Base-by-base conservation (phyloP, 2,329 filamentous ascomycete species). In the Phaeosphaeria sp. region DNA sequence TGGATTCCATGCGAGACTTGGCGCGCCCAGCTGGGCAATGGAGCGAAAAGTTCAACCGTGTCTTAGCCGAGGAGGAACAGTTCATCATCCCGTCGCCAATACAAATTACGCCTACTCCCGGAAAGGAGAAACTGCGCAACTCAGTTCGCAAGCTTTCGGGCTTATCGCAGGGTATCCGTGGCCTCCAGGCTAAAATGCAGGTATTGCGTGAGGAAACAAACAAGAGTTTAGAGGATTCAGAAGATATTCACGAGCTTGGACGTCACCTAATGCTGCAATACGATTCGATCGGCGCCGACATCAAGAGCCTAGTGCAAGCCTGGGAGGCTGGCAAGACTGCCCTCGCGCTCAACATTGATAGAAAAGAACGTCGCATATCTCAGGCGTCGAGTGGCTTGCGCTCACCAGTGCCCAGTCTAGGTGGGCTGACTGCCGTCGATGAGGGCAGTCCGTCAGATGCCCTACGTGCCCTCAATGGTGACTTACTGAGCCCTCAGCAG, bases 131-230 rank as follows among this genome's bases (percentile, higher is more conserved):
- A 59, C 89, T 94, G 82, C 90, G 93, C 55, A 89, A 90, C 54
- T 94, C 97, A 74, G 85, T 97, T 56, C 89, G 92, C 59, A 94
- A 96, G 73, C 86, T 99, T 43, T 92, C 91, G 71, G 91, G 90
- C 0, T 83, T 99, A 33, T 97, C 93, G 0, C 91, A 93, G 54
- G 93, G 93, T 17, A 96, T 98, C 60, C 89, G 93, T 25, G 91
- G 92, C 11, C 83, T 99, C 49, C 94, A 98, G 77, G 95, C 95
- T 36, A 99, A 98, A 77, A 88, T 99, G 81, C 93, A 96, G 59
- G 83, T 99, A 7, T 80, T 98, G 54, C 88, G 92, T 50, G 95
- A 99, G 75, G 93, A 97, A 76, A 96, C 93, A 0, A 92, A 91
- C 71, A 87, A 87, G 59, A 88, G 88, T 44, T 79, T 97, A 25